phyloP scores from a whole-genome alignment of 148 eudicot species.

The Selenicereus undatus region DNA sequence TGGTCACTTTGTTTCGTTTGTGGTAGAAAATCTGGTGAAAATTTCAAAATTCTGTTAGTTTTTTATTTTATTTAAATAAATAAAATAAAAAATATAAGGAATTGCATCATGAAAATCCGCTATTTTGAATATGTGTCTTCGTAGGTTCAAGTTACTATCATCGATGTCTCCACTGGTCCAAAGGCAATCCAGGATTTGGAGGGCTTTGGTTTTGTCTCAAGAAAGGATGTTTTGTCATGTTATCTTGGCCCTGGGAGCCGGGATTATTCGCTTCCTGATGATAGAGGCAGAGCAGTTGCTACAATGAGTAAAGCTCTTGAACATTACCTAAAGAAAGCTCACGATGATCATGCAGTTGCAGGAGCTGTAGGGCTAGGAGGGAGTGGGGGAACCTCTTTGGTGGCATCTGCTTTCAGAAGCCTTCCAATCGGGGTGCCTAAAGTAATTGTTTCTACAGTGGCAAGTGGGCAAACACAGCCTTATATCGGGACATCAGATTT shows the following conservation, averaged over 20 bases:
- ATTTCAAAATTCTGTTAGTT: not conserved
- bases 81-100: no score
- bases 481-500: conserved; percentile 91
- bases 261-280: conserved; percentile 58
- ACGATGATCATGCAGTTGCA: conserved; percentile 43
- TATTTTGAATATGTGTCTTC: not conserved
- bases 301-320: conserved; percentile 66
- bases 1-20: not conserved
- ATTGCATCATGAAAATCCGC: not conserved
- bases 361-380: conserved; percentile 96
- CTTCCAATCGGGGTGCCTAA: conserved; percentile 88
- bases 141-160: conserved; percentile 71
- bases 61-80: not conserved
- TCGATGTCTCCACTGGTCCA: conserved; percentile 78
- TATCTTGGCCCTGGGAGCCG: conserved; percentile 38
- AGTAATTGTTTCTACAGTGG: conserved; percentile 82
- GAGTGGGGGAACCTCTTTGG: conserved; percentile 88
- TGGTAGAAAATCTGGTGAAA: not conserved
- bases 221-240: conserved; percentile 66
- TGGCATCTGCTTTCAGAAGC: conserved; percentile 71
- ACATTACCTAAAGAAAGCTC: conserved; percentile 52
- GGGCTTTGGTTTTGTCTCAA: conserved; percentile 59
- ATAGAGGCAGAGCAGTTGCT: conserved; percentile 68
- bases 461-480: conserved; percentile 87
- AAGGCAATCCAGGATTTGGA: conserved; percentile 42